Base-by-base conservation (phyloP, 805 yeast species). In the Myxozyma udenii region DNA sequence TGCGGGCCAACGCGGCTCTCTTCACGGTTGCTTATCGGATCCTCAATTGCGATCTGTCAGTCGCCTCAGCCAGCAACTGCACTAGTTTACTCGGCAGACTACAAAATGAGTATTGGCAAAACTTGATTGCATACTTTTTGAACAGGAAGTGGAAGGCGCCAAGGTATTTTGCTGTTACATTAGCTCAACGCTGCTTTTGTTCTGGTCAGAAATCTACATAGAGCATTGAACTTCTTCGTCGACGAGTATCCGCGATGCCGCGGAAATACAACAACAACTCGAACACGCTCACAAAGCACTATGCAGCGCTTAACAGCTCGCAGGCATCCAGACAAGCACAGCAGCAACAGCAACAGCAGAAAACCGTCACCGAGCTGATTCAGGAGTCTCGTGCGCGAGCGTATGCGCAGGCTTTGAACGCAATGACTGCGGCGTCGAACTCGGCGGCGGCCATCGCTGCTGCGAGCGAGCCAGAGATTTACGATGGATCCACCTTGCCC, bases 211-310 rank as follows among this genome's bases (percentile, higher is more conserved):
- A n/a, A n/a, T n/a, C n/a, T n/a, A n/a, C n/a, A n/a, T n/a, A n/a
- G n/a, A n/a, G n/a, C n/a, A n/a, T n/a, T n/a, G n/a, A n/a, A n/a
- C n/a, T n/a, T n/a, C n/a, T n/a, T n/a, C n/a, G n/a, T n/a, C n/a
- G n/a, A n/a, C n/a, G n/a, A n/a, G n/a, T n/a, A 30, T n/a, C 21
- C 45, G 37, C 41, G 21, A 55, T 55, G 60, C 54, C 58, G 7
- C 33, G 33, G 33, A 55, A 44, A 30, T 53, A 48, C 39, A 51
- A 53, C 36, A 45, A 36, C n/a, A 52, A 47, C 25, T 45, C 60
- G n/a, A 55, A 48, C 36, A 41, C 52, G 1, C 41, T 55, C n/a
- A 55, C 60, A 5, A 55, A 53, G 52, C 60, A 53, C 28, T 55
- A 55, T 25, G 60, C 58, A 3, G 54, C 58, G 11, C 23, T 55